Evolutionary conservation across 2,329 filamentous ascomycete genomes (phyloP).

Genomic region (Stachybotrys echinatus): DNA sequence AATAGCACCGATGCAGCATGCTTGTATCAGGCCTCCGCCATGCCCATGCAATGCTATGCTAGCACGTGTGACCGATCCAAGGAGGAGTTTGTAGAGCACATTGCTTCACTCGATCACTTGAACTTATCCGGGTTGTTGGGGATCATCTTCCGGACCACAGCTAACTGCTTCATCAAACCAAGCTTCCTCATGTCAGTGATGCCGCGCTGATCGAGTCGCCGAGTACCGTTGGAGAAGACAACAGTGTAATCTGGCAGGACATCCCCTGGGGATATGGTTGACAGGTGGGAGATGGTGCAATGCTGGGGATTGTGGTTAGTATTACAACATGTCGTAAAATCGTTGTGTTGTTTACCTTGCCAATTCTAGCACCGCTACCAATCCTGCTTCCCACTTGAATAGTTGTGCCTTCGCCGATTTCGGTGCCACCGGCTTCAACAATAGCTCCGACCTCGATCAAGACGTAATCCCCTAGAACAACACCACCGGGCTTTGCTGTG

Average conservation of each 20-base stretch:
- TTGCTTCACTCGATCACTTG: too few species aligned
- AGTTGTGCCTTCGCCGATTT: conserved; percentile 54
- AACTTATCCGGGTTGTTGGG: conserved; percentile 54
- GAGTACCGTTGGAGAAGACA: conserved; percentile 59
- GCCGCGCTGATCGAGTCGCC: conserved; percentile 53
- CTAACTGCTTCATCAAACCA: conserved; percentile 61
- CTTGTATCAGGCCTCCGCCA: too few species aligned
- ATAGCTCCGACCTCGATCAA: conserved; percentile 54
- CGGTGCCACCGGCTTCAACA: conserved; percentile 58
- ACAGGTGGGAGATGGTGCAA: conserved; percentile 65
- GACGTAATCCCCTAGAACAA: conserved; percentile 56
- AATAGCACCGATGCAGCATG: too few species aligned
- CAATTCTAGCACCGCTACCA: conserved; percentile 55
- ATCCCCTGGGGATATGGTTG: conserved; percentile 51
- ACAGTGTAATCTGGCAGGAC: conserved; percentile 63
- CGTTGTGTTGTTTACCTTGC: conserved; percentile 43
- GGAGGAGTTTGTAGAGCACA: too few species aligned
- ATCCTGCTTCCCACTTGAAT: conserved; percentile 57
- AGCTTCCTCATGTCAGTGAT: conserved; percentile 59
- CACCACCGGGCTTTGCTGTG: conserved; percentile 34
- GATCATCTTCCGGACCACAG: conserved; percentile 62
- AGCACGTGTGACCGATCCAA: too few species aligned
- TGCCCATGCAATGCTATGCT: too few species aligned
- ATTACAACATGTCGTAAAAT: background rate
- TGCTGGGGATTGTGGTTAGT: conserved; percentile 41